Conservation (phyloP, 2,329 filamentous ascomycete species). For the Leptographium lundbergii region DNA sequence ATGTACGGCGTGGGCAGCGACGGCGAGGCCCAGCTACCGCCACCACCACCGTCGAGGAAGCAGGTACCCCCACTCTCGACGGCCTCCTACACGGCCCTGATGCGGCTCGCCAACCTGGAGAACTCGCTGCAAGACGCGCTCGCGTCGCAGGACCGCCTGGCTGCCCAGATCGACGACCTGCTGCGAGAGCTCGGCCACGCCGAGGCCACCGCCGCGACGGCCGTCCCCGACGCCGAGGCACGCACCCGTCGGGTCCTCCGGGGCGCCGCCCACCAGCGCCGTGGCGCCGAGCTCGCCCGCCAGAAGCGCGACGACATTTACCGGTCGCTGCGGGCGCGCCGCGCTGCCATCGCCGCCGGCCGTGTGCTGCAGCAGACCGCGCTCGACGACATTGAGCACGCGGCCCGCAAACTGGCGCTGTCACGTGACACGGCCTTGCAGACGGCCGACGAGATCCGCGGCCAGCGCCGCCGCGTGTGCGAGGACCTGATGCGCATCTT, state of each 20-base stretch:
- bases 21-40: background rate
- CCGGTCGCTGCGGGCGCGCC: slow-evolving; percentile 51
- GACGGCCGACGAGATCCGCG: slow-evolving; percentile 55
- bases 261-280: slow-evolving; percentile 51
- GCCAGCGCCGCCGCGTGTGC: slow-evolving; percentile 80
- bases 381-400: slow-evolving; percentile 48
- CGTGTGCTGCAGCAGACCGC: slow-evolving; percentile 45
- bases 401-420: slow-evolving; percentile 42
- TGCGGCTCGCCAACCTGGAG: slow-evolving; percentile 79
- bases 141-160: slow-evolving; percentile 59
- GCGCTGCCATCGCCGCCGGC: slow-evolving; percentile 54
- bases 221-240: slow-evolving; percentile 36
- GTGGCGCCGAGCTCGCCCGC: slow-evolving; percentile 48
- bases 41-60: slow-evolving; percentile 30
- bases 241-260: slow-evolving; percentile 32
- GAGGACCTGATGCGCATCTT: slow-evolving; percentile 72
- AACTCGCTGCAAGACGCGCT: slow-evolving; percentile 85
- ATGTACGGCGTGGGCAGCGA: slow-evolving; percentile 24
- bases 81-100: slow-evolving; percentile 76
- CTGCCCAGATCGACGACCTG: slow-evolving; percentile 61
- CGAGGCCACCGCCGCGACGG: slow-evolving; percentile 19
- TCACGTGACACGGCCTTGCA: slow-evolving; percentile 41
- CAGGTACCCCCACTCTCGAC: slow-evolving; percentile 42
- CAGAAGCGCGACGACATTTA: slow-evolving; percentile 55
- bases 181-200: slow-evolving; percentile 22